Base-by-base conservation (phyloP, 441 rosid species). In the Syzygium syzygioides region DNA sequence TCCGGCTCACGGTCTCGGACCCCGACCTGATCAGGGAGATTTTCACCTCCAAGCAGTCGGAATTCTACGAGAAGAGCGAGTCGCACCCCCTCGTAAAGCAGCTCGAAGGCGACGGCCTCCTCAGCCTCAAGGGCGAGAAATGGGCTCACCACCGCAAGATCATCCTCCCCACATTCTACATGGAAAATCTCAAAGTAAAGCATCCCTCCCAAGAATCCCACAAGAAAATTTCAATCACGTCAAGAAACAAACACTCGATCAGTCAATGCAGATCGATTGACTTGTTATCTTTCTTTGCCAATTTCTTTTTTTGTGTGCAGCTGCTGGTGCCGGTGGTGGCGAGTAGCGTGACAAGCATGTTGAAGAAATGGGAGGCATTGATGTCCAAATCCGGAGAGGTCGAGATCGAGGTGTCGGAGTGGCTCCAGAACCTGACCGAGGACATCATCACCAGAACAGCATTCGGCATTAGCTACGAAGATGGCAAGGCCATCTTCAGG, bases 51-150 rank as follows among this genome's bases (percentile, higher is more conserved):
- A 97, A 94, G 83, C 83, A 23, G 79, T 93, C 97, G 19, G 98
- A 95, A 79, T 93, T 92, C 15, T 98, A 95, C 18, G 99, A 98
- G 94, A 98, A 98, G 87, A 93, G 92, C 30, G 99, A 98, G 90
- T 97, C 98, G 60, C 98, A 95, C 88, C 99, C 99, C n/a, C 93
- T 97, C 23, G 94, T 98, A 28, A 97, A 93, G 88, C 97, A 95
- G 89, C 98, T 98, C 28, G 99, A 98, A 94, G 99, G 99, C 13
- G 98, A 98, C 60, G 99, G 99, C 14, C 96, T 98, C 34, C 95
- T 98, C 2, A 96, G 98, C 85, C 98, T 96, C 88, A 96, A 95
- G 91, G 99, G 99, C 17, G 95, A 96, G 86, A 97, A 97, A 93
- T 98, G 99, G 99, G 93, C 95, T 94, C 98, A 93, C 91, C 99